These are phyloP conservation scores for Calonectria montana DNA, from an alignment of 2,329 filamentous ascomycete genomes.

Conservation along the genomic window DNA sequence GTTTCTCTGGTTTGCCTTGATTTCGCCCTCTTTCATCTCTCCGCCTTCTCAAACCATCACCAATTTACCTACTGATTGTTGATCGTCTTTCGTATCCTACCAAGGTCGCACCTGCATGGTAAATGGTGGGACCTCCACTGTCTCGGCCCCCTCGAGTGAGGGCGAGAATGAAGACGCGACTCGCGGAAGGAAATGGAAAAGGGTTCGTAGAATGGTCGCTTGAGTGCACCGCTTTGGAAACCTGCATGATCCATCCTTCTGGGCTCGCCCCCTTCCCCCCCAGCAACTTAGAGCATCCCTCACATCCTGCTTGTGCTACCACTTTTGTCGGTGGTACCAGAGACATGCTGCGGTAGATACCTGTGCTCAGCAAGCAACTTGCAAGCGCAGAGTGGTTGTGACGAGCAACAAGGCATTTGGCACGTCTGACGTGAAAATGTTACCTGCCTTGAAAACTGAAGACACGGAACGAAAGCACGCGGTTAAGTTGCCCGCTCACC, in stretches of 20 bases:
- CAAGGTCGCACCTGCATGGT: not conserved
- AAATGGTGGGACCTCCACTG: not conserved
- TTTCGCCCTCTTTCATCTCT: not conserved
- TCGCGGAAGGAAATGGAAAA: not conserved
- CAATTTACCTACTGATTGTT: not conserved
- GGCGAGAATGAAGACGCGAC: not conserved
- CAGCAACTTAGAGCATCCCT: not conserved
- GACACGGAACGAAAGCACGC: not conserved
- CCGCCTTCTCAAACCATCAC: not conserved
- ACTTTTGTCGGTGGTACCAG: not conserved
- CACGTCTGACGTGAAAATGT: not conserved
- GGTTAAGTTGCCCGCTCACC: not conserved
- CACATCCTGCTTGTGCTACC: not conserved
- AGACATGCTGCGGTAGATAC: not conserved
- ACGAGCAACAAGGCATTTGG: not conserved
- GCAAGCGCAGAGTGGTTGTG: not conserved
- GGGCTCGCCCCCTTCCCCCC: not conserved
- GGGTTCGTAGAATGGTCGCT: not conserved
- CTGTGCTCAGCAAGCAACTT: not conserved
- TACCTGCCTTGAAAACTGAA: not conserved
- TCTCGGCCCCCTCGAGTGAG: slow-evolving; percentile 2
- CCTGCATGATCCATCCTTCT: not conserved
- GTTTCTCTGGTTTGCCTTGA: not conserved
- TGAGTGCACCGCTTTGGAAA: not conserved
- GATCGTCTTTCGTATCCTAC: not conserved